These are phyloP conservation scores for Atkinsonella hypoxylon DNA, from an alignment of 2,329 filamentous ascomycete genomes.

Conservation along the genomic window DNA sequence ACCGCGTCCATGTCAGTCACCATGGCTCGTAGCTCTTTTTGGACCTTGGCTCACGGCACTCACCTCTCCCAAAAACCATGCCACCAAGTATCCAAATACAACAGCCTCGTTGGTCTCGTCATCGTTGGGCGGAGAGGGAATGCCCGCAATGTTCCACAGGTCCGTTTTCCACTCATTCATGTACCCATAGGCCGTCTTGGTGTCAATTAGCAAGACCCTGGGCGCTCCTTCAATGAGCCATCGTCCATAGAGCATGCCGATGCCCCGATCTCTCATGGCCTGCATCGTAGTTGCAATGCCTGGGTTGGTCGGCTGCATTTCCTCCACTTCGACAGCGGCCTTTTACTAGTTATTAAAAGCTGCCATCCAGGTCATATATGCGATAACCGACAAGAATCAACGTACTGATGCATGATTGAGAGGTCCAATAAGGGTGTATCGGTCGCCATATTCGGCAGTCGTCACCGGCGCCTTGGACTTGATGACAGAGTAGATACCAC, in stretches of 20 bases:
- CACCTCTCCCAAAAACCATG: slow-evolving; percentile 97
- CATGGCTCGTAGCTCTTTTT: too few relatives aligned
- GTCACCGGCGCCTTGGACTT: slow-evolving; percentile 98
- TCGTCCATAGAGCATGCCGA: slow-evolving; percentile 81
- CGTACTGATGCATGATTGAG: slow-evolving; percentile 82
- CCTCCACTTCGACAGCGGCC: slow-evolving; percentile 97
- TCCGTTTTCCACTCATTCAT: slow-evolving; percentile 96
- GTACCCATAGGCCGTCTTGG: slow-evolving; percentile 81
- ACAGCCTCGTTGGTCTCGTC: slow-evolving; percentile 96
- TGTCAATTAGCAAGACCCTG: slow-evolving; percentile 87
- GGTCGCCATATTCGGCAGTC: slow-evolving; percentile 94
- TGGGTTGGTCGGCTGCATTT: slow-evolving; percentile 71
- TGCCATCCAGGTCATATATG: background rate
- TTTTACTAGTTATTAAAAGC: slow-evolving; percentile 22
- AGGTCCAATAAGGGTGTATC: slow-evolving; percentile 90
- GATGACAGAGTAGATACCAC: slow-evolving; percentile 97
- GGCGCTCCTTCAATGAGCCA: slow-evolving; percentile 98
- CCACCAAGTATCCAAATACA: slow-evolving; percentile 92
- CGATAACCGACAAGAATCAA: slow-evolving; percentile 2
- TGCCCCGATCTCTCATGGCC: slow-evolving; percentile 86
- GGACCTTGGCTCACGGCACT: slow-evolving; percentile 13
- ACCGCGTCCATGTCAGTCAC: slow-evolving; percentile 3
- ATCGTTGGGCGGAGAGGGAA: slow-evolving; percentile 84
- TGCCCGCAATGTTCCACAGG: slow-evolving; percentile 83
- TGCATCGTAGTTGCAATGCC: slow-evolving; percentile 73